phyloP scores from a whole-genome alignment of 2,329 filamentous ascomycete species.

The Colletotrichum sansevieriae region DNA sequence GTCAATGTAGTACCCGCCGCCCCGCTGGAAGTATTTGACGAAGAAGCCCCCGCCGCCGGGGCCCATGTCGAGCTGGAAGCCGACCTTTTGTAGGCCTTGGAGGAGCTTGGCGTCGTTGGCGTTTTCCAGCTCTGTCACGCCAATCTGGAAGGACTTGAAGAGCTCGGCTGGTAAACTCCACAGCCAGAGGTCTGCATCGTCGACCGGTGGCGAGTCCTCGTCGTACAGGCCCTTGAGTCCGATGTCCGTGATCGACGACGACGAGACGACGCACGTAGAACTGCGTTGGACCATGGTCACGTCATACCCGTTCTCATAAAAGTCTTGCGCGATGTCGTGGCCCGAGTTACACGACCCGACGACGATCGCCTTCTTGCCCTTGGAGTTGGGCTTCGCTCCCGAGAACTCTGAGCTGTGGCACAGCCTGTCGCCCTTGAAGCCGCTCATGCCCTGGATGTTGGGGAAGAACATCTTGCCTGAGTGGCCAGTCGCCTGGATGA shows the following conservation, averaged over 20 bases:
- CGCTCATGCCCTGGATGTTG: conserved; percentile 62
- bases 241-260: conserved; percentile 65
- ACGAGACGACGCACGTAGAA: conserved; percentile 73
- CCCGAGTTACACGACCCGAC: conserved; percentile 78
- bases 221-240: conserved; percentile 64
- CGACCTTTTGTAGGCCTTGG: conserved; percentile 63
- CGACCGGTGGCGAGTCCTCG: conserved; percentile 69
- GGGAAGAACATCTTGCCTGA: conserved; percentile 74
- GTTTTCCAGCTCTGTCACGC: conserved; percentile 51
- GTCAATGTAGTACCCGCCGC: conserved; percentile 49
- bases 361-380: conserved; percentile 72
- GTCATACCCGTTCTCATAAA: conserved; percentile 73
- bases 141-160: conserved; percentile 71
- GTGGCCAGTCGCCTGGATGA: conserved; percentile 77
- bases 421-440: conserved; percentile 68
- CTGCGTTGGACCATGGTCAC: conserved; percentile 80
- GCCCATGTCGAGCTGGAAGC: conserved; percentile 72
- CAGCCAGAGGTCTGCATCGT: conserved; percentile 74
- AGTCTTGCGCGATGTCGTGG: conserved; percentile 79
- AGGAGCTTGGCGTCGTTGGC: conserved; percentile 56
- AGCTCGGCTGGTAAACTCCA: conserved; percentile 71
- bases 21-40: conserved; percentile 52
- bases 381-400: conserved; percentile 60
- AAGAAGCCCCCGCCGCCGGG: conserved; percentile 63
- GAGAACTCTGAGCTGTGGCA: conserved; percentile 71